Evolutionary conservation across 192 early-diverging fungal genomes (phyloP).

Genomic region (Podila verticillata): DNA sequence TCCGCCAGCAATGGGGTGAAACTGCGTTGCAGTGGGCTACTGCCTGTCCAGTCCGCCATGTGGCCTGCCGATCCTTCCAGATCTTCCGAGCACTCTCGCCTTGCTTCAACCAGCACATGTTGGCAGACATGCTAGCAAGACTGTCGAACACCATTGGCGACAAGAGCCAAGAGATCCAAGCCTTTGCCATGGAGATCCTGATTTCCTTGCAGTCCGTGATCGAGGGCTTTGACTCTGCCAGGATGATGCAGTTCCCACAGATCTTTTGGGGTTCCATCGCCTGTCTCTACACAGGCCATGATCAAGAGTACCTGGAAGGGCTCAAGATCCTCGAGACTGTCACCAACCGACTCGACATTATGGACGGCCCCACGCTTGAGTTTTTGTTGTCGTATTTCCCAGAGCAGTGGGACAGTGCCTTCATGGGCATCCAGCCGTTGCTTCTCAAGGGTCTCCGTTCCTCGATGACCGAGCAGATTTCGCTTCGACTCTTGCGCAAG

Average conservation of each 20-base stretch:
- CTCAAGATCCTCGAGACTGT: constrained; percentile 73
- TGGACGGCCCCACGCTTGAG: constrained; percentile 51
- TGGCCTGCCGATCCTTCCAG: constrained; percentile 90
- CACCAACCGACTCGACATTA: constrained; percentile 67
- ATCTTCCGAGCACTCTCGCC: constrained; percentile 80
- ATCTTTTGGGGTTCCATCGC: constrained; percentile 86
- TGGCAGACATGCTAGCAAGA: constrained; percentile 79
- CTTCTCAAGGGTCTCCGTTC: constrained; percentile 77
- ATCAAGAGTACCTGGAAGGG: constrained; percentile 80
- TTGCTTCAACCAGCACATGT: constrained; percentile 74
- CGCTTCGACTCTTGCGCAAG: constrained; percentile 66
- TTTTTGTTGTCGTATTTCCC: constrained; percentile 72
- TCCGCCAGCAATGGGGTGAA: constrained; percentile 80
- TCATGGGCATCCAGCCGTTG: constrained; percentile 79
- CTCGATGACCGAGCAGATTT: constrained; percentile 60
- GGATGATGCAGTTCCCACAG: constrained; percentile 77
- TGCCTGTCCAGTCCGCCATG: constrained; percentile 82
- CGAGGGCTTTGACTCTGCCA: constrained; percentile 58
- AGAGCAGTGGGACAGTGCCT: constrained; percentile 77
- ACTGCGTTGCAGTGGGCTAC: constrained; percentile 86
- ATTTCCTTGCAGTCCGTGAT: constrained; percentile 73
- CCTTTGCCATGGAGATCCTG: constrained; percentile 83
- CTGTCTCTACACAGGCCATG: constrained; percentile 74
- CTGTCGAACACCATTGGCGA: constrained; percentile 83
- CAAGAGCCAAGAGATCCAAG: constrained; percentile 78